Evolutionary conservation across 805 yeast genomes (phyloP).

Genomic region (Wickerhamiella alocasiicola): DNA sequence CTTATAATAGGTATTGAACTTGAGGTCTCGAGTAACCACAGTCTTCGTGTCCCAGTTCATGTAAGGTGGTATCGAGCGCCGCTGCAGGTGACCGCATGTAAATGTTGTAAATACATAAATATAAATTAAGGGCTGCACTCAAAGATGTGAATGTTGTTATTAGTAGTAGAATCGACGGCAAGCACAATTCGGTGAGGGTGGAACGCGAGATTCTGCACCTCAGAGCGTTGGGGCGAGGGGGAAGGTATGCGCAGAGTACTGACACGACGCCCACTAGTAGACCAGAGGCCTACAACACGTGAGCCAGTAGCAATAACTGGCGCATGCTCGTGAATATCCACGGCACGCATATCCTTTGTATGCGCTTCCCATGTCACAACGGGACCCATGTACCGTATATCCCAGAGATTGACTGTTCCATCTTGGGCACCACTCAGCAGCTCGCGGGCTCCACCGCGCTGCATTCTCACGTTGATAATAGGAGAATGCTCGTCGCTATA

Average conservation of each 20-base stretch:
- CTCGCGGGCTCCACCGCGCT: slow-evolving; percentile 90
- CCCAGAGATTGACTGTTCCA: slow-evolving; percentile 84
- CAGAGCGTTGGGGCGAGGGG: slow-evolving; percentile 26
- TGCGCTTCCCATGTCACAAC: slow-evolving; percentile 53
- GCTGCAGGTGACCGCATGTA: too few relatives aligned
- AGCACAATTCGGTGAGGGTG: slow-evolving; percentile 94
- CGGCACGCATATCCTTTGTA: slow-evolving; percentile 43
- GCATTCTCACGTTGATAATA: slow-evolving; percentile 79
- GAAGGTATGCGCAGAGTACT: slow-evolving; percentile 37
- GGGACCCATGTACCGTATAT: slow-evolving; percentile 57
- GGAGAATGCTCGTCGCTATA: slow-evolving; percentile 55
- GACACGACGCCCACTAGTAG: slow-evolving; percentile 68
- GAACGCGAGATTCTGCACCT: slow-evolving; percentile 51
- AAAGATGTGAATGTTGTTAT: slow-evolving; percentile 12
- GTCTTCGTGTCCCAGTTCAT: slow-evolving; percentile 3
- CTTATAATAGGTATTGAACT: slow-evolving; percentile 33
- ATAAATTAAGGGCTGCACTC: slow-evolving; percentile 5
- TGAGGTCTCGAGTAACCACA: slow-evolving; percentile 7
- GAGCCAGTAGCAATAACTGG: slow-evolving; percentile 87
- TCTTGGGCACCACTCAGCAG: slow-evolving; percentile 66
- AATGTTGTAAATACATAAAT: too few relatives aligned
- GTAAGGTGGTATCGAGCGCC: background rate
- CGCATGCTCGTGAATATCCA: slow-evolving; percentile 91
- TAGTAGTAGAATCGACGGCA: slow-evolving; percentile 48
- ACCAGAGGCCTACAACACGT: slow-evolving; percentile 65